Evolutionary conservation across 2,329 filamentous ascomycete genomes (phyloP), one percentile per base, ranked within the genome.

Genomic region (Penicillium sp.): DNA sequence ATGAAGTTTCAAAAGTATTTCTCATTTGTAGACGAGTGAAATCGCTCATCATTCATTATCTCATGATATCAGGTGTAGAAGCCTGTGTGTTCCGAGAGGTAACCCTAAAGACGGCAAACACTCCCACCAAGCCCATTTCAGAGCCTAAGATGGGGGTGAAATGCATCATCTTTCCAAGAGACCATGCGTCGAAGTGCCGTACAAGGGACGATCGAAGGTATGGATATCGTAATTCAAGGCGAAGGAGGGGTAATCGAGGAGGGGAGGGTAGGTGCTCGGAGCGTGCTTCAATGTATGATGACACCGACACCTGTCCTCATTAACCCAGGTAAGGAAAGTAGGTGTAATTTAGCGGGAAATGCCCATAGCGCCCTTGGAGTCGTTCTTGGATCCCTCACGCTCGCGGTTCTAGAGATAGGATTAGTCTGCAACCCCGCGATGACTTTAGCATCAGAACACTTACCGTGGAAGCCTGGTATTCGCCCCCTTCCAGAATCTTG

Each of bases 401-500:
- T 69, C 66, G 34, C 57, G 60, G 46, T 54, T 40, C 68, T 71
- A 28, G 30, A 28, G 33, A 13, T 35, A 13, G 41, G 14, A 27
- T 50, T 40, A 55, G 44, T 55, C 46, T 53, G 38, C 19, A 13
- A 19, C 22, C 14, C 18, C 27, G 36, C 27, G 22, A 10, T 10
- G 18, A 7, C 12, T 8, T 14, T 12, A 30, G 5, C n/a, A 35
- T 33, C 29, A n/a, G 45, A 47, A 27, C 40, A 70, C 76, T 55
- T 72, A 84, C 82, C 69, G 77, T 71, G 33, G 69, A 67, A 63
- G 82, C 79, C 72, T 93, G 86, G 47, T 86, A 68, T 13, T 77
- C 77, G 18, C 92, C 92, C 68, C 82, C 81, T 74, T 89, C 80
- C 35, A 97, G 76, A 56, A 99, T 95, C 73, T 83, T 76, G 73